Evolutionary conservation across 108 stramenopile genomes (phyloP).

Genomic region (Skeletonema potamos): DNA sequence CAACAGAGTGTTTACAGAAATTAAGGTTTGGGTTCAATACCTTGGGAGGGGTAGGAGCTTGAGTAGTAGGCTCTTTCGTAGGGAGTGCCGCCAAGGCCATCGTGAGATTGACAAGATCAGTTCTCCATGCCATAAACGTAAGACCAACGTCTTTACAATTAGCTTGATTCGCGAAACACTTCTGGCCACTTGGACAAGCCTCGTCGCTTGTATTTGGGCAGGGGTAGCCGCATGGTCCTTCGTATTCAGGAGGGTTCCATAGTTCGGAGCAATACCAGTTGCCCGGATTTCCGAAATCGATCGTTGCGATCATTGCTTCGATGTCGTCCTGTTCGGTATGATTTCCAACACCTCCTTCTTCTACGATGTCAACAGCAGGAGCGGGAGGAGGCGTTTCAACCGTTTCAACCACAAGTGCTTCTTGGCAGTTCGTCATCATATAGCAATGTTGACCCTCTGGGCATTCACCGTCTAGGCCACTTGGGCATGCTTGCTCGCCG

Average conservation of each 20-base stretch:
- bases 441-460: neutral
- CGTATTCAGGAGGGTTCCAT: neutral
- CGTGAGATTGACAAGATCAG: neutral
- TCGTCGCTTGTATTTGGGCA: neutral
- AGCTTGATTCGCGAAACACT: neutral
- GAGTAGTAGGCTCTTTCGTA: slow-evolving; percentile 10
- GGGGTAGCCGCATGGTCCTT: neutral
- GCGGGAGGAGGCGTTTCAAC: neutral
- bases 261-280: neutral
- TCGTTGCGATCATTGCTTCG: no score
- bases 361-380: no score
- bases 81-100: no score
- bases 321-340: no score
- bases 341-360: no score
- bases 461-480: neutral
- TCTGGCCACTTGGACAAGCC: neutral
- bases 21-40: slow-evolving; percentile 19
- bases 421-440: neutral
- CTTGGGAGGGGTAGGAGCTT: slow-evolving; percentile 19
- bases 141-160: neutral
- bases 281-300: neutral
- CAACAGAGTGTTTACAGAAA: slow-evolving; percentile 26
- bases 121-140: neutral
- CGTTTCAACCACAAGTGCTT: neutral
- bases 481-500: neutral